Evolutionary conservation across 768 basidiomycete genomes (phyloP), one percentile per base, ranked within the genome.

Genomic region (Leccinellum luteum): DNA sequence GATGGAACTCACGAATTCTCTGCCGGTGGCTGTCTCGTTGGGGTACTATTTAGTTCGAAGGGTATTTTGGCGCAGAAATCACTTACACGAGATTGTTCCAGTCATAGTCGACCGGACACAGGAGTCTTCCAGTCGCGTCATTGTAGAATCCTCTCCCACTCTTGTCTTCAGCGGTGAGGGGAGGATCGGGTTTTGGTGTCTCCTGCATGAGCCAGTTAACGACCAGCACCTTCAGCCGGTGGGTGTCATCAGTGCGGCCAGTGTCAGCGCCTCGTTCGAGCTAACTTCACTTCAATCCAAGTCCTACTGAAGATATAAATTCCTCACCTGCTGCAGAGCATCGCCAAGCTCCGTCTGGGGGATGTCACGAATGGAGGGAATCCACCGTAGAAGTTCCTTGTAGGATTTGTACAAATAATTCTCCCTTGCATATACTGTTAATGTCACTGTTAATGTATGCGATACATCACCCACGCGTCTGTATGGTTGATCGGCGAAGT

Each of bases 51-150:
- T 17, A n/a, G 38, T 41, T 41, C 13, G 9, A 41, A 8, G 15
- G 38, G 7, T 9, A 41, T 41, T 19, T 9, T 3, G 2, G 15
- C 2, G n/a, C 38, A 41, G 38, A 41, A 41, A 50, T 28, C 30
- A 32, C 52, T 53, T 43, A 35, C 23, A 5, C 19, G 9, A 49
- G 15, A 28, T 57, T 8, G 12, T 15, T 28, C 51, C 56, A 57
- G 28, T 52, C 19, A 19, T 52, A 52, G 17, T 57, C 51, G 15
- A 57, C 34, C 2, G 47, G 51, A 48, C 45, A 57, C 14, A 57
- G 6, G 6, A 48, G 47, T 38, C 38, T 41, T 41, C 38, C n/a
- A 9, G 38, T 41, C n/a, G 21, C 9, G 6, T 54, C 52, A 28
- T 53, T 53, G 21, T 53, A 45, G 6, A 38, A 47, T 1, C 48